A percentile compares a stretch with the other conserved stretches of the same genome.
Conservation (phyloP, 208 protist genomes). For the Sergeia podlipaevii region DNA sequence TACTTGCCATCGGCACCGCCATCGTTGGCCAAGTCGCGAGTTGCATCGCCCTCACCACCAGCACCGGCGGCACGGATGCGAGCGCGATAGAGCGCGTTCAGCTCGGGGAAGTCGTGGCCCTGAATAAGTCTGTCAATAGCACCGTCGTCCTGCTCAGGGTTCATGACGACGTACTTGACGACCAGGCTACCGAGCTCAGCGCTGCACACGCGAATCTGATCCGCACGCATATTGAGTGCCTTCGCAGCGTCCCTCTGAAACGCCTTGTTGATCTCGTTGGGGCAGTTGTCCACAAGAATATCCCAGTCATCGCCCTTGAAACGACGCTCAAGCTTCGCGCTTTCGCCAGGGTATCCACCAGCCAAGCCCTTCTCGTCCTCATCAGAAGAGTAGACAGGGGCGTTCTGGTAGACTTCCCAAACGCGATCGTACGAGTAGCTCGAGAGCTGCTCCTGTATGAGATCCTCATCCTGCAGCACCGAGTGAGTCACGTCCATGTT, state of each 20-base stretch:
- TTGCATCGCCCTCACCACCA: conserved; percentile 1
- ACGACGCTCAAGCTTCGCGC: conserved; percentile 36
- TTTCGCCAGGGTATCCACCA: conserved; percentile 19
- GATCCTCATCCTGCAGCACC: conserved; percentile 11
- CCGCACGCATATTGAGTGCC: conserved; percentile 22
- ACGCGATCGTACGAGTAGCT: conserved; percentile 27
- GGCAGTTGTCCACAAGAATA: conserved; percentile 30
- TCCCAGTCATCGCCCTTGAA: conserved; percentile 73
- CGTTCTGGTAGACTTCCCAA: conserved; percentile 49
- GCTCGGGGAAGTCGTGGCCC: conserved; percentile 34
- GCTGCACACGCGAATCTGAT: conserved; percentile 32
- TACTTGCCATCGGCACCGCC: background rate
- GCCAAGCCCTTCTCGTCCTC: background rate
- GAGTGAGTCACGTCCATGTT: too few species aligned
- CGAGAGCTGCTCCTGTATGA: conserved; percentile 17
- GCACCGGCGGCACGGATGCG: conserved; percentile 12
- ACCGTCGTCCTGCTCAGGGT: conserved; percentile 23
- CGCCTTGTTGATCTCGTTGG: conserved; percentile 34
- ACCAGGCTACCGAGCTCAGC: conserved; percentile 37
- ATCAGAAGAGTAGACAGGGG: background rate
- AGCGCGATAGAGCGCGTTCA: conserved; percentile 30
- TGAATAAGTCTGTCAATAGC: conserved; percentile 29
- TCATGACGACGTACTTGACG: conserved; percentile 41
- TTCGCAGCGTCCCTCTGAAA: conserved; percentile 40
- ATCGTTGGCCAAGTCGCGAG: background rate